These are phyloP conservation scores for Lentinula edodes DNA, from an alignment of 768 basidiomycete genomes.

Conservation along the genomic window DNA sequence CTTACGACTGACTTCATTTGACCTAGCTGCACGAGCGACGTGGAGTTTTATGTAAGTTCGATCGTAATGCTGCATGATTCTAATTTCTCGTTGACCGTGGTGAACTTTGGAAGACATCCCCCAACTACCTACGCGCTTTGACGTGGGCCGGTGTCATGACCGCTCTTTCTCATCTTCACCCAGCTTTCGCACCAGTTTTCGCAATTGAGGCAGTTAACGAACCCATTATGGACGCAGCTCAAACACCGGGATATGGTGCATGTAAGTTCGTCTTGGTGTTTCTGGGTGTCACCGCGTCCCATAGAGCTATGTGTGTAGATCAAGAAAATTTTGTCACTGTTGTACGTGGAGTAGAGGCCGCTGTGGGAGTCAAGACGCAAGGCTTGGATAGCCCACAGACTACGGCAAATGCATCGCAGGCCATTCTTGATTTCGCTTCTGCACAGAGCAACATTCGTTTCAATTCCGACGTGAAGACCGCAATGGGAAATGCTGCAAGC, in stretches of 20 bases:
- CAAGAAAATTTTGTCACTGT: constrained; percentile 64
- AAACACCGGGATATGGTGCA: constrained; percentile 64
- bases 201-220: constrained; percentile 77
- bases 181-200: constrained; percentile 58
- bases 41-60: constrained; percentile 64
- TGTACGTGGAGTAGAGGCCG: constrained; percentile 59
- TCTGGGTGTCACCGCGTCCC: background rate
- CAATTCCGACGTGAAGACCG: constrained; percentile 19
- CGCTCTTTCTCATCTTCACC: constrained; percentile 60
- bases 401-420: background rate
- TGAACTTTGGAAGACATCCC: constrained; percentile 40
- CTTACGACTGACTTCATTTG: constrained; percentile 3
- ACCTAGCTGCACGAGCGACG: constrained; percentile 56
- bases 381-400: background rate
- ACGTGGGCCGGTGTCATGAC: constrained; percentile 85
- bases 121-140: constrained; percentile 73
- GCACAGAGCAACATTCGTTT: constrained; percentile 13
- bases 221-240: constrained; percentile 62
- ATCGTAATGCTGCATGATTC: background rate
- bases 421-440: background rate
- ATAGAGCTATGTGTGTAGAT: constrained; percentile 32
- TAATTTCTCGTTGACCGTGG: background rate
- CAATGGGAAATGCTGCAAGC: constrained; percentile 30
- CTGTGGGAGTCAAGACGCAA: constrained; percentile 46
- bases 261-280: constrained; percentile 38